These are phyloP conservation scores for Elymus sibiricus DNA, from an alignment of 176 grass and related monocot species.

Conservation along the genomic window DNA sequence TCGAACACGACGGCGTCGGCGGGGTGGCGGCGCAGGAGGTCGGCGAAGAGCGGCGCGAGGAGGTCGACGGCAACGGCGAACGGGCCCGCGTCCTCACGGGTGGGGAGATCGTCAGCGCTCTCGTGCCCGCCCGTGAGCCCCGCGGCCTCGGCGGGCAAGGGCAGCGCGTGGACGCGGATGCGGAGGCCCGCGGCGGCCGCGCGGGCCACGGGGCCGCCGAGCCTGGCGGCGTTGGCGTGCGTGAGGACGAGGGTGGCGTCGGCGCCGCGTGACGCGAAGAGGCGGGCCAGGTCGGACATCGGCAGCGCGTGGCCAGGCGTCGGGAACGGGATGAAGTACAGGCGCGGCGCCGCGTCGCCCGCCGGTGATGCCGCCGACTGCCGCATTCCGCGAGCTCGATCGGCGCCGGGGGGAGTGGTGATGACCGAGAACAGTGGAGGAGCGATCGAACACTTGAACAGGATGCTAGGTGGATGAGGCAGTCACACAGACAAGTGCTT, in stretches of 20 bases:
- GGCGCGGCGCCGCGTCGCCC: conserved; percentile 2
- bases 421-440: background rate
- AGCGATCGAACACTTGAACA: background rate
- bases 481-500: background rate
- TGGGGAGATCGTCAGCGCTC: conserved; percentile 54
- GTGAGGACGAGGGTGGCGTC: conserved; percentile 45
- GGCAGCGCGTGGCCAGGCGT: conserved; percentile 59
- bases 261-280: conserved; percentile 53
- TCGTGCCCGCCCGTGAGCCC: conserved; percentile 43
- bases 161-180: conserved; percentile 29
- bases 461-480: background rate
- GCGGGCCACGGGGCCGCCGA: conserved; percentile 34
- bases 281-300: conserved; percentile 56
- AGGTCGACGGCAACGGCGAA: conserved; percentile 54
- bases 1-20: conserved; percentile 63
- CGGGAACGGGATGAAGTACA: conserved; percentile 71
- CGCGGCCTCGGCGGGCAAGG: conserved; percentile 15
- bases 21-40: conserved; percentile 23
- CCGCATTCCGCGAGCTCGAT: conserved; percentile 12
- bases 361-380: background rate
- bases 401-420: background rate
- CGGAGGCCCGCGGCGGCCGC: conserved; percentile 17
- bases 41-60: conserved; percentile 39
- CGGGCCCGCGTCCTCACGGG: conserved; percentile 34
- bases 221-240: conserved; percentile 32